Evolutionary conservation across 345 rosid genomes (phyloP).

Genomic region (Citrus sinensis): DVS_A1.0 CM039166.1:25584501-25585000

Average conservation of each 20-base stretch:
- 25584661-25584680: constrained; percentile 58
- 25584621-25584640: constrained; percentile 41
- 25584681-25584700: constrained; percentile 73
- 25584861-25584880: constrained; percentile 54
- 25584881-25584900: constrained; percentile 78
- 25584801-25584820: constrained; percentile 60
- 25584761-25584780: constrained; percentile 72
- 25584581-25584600: constrained; percentile 50
- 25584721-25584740: constrained; percentile 66
- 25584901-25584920: constrained; percentile 76
- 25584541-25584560: constrained; percentile 70
- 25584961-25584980: constrained; percentile 74
- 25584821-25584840: constrained; percentile 49
- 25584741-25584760: constrained; percentile 50
- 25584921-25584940: constrained; percentile 44
- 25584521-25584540: constrained; percentile 61
- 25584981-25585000: constrained; percentile 76
- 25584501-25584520: constrained; percentile 73
- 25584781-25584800: constrained; percentile 79
- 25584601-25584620: constrained; percentile 71
- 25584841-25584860: constrained; percentile 59
- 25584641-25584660: constrained; percentile 55
- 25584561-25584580: constrained; percentile 61
- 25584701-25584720: constrained; percentile 76
- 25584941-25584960: constrained; percentile 46